Base-by-base conservation (phyloP, 805 yeast genomes). In the Candida oleophila region DNA sequence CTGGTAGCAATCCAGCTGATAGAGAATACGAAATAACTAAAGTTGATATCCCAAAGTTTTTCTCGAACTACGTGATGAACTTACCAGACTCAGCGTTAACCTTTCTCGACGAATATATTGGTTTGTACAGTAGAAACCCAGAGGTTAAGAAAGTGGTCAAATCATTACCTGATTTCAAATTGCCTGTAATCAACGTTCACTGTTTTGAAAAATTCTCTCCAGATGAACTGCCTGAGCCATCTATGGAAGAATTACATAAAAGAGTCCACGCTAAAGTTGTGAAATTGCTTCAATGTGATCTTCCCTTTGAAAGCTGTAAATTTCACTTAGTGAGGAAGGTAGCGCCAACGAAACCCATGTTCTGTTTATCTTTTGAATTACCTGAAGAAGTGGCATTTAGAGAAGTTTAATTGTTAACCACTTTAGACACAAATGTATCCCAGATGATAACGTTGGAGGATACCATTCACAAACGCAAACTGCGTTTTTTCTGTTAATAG, bases 311-410 rank as follows among this genome's bases (percentile, higher is more conserved):
- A 3, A 61, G 68, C 0, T 65, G 87, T 34, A 59, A 66, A 0
- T 87, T 92, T 66, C 98, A 92, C 59, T 69, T 85, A 53, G 99
- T 94, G 8, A 81, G 99, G 61, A 85, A 83, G 62, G 99, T 94
- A 5, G 92, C 99, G 1, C 99, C 99, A 3, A 89, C 97, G 4
- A 94, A 94, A 61, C 92, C 92, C 30, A 94, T 94, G 99, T 91
- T 80, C 62, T 89, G 97, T 66, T 87, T 89, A 3, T 74, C 90
- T 4, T 91, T 91, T 65, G 64, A 65, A 56, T 73, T 94, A 28
- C 95, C 96, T 0, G 75, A 73, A 54, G 81, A 76, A 48, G 82
- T 85, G 44, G 89, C 87, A 5, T 83, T 83, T 44, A 62, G 30
- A 25, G 30, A 25, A 25, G 11, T 7, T 11, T 25, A 25, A 25